These are phyloP conservation scores for Nidula niveotomentosa DNA, from an alignment of 1,284 basidiomycete genomes.

Conservation along the genomic window DNA sequence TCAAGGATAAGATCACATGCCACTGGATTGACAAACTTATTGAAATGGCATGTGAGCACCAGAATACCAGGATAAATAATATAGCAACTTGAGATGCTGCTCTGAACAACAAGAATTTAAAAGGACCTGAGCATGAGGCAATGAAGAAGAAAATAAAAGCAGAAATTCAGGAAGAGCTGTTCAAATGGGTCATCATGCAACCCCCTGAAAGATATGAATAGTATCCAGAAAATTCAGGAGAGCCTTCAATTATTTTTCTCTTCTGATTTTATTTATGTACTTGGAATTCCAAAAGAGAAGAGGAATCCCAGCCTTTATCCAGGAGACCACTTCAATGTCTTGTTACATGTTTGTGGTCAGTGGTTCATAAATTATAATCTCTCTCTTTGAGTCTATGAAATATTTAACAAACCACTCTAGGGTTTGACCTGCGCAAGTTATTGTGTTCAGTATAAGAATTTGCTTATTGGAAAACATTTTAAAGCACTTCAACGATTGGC, in stretches of 20 bases:
- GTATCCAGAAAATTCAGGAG: conserved; percentile 14
- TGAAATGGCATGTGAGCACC: conserved; percentile 4
- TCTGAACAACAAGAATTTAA: conserved; percentile 8
- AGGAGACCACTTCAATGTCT: conserved; percentile 4
- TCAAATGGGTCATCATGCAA: conserved; percentile 15
- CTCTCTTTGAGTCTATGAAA: too few relatives aligned
- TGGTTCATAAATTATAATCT: too few relatives aligned
- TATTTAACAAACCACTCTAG: too few relatives aligned
- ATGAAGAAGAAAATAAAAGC: conserved; percentile 13
- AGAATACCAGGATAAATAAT: conserved; percentile 1
- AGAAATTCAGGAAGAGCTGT: conserved; percentile 11
- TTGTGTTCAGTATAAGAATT: conserved; percentile 35
- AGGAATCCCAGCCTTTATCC: background rate
- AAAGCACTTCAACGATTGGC: conserved; percentile 29
- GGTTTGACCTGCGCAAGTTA: conserved; percentile 31
- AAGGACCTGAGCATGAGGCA: conserved; percentile 8
- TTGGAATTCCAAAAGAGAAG: too few relatives aligned
- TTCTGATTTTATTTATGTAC: too few relatives aligned
- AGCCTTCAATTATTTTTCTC: too few relatives aligned
- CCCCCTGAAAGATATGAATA: conserved; percentile 12
- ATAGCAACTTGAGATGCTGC: conserved; percentile 1
- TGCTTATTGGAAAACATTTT: conserved; percentile 34
- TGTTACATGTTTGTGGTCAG: conserved; percentile 5
- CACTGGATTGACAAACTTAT: conserved; percentile 9
- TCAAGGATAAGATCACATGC: conserved; percentile 8